Base-by-base conservation (phyloP, 2,329 filamentous ascomycete species). In the Fusarium oxysporum region DNA sequence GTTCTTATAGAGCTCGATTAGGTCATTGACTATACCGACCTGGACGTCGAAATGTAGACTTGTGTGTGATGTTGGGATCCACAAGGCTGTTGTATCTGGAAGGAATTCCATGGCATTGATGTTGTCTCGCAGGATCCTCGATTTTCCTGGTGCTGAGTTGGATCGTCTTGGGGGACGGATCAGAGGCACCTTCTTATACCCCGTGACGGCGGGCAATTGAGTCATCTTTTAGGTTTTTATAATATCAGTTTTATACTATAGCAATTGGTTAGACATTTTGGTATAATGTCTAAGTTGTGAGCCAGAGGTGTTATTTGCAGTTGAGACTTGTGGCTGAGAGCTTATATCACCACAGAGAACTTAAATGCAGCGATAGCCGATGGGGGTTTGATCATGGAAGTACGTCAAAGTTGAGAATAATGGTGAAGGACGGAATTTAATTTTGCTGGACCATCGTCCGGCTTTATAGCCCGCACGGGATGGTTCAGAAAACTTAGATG, bases 21-120 rank as follows among this genome's bases (percentile, higher is more conserved):
- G 2, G 4, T 33, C 0, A 14, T 8, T 4, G 11, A 25, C n/a
- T 51, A 51, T 51, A 4, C 19, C 2, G 6, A 23, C 0, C 6
- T 51, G 30, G n/a, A 35, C 3, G 17, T 51, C 47, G 12, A 51
- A 51, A 35, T 16, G 30, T 2, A 51, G n/a, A 2, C 3, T 5
- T 19, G 8, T 8, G 5, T 5, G n/a, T 0, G 11, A 10, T 33
- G 6, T 8, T 8, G 11, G 17, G 6, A 1, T 33, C 16, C 4
- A 0, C 11, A 8, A 9, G 16, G 16, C n/a, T n/a, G 19, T 30
- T n/a, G 19, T 8, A 2, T 47, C 13, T 3, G 8, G 44, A 30
- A 13, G 2, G 13, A 9, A 47, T 13, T 13, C 25, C 44, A 47
- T 47, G 9, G 6, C 14, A 7, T 14, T 21, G 3, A n/a, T 33